These are phyloP conservation scores for Kodamaea leandrae DNA, from an alignment of 805 yeast species.

Conservation along the genomic window DNA sequence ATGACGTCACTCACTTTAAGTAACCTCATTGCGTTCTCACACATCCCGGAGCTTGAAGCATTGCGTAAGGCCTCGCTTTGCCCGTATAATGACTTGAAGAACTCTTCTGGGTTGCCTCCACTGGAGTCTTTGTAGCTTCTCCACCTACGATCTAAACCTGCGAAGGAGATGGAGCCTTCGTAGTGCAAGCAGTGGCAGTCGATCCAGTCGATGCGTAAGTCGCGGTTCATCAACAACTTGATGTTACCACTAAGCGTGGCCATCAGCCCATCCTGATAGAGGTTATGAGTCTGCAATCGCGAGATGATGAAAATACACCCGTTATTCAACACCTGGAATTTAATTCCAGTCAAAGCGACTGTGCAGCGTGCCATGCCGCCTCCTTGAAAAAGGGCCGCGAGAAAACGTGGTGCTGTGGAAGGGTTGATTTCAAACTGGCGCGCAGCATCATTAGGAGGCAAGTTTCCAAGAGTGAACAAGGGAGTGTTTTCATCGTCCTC, in stretches of 20 bases:
- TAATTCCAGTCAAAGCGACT: constrained; percentile 34
- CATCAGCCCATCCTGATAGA: constrained; percentile 69
- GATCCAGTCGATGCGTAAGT: constrained; percentile 66
- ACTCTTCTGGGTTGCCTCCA: constrained; percentile 17
- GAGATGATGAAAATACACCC: constrained; percentile 38
- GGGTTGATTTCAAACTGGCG: constrained; percentile 61
- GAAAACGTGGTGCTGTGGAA: constrained; percentile 62
- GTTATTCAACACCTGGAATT: constrained; percentile 39
- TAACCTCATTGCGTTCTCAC: constrained; percentile 62
- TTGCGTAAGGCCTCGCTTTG: constrained; percentile 44
- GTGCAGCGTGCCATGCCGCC: constrained; percentile 35
- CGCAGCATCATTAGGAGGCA: constrained; percentile 11
- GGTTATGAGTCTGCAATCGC: constrained; percentile 24
- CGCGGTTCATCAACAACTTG: constrained; percentile 60
- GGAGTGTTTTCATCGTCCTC: constrained; percentile 5
- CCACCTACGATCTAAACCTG: constrained; percentile 29
- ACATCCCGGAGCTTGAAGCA: constrained; percentile 59
- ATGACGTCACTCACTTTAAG: constrained; percentile 77
- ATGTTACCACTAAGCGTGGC: constrained; percentile 61
- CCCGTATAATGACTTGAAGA: constrained; percentile 20
- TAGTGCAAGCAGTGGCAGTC: constrained; percentile 48
- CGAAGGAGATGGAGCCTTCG: constrained; percentile 25
- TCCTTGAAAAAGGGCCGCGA: constrained; percentile 49
- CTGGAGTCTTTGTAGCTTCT: constrained; percentile 13
- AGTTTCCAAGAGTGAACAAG: constrained; percentile 7